Conservation (phyloP, 371 early-diverging fungal genomes). For the Rhizopus sp. region DNA sequence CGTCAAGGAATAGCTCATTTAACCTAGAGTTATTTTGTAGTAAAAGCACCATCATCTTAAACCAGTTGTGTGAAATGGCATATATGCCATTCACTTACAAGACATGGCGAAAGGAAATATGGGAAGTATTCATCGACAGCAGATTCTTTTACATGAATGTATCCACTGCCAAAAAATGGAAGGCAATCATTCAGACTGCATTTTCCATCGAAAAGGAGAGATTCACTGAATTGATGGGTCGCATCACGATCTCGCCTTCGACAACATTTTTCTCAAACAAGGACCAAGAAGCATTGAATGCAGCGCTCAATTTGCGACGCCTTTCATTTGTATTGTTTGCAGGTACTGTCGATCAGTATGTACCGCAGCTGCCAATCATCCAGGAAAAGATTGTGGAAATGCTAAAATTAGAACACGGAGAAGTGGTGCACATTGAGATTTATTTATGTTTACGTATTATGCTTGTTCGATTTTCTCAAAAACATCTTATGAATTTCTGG, state of each 20-base stretch:
- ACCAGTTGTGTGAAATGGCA: conserved; percentile 60
- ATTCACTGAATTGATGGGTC: conserved; percentile 68
- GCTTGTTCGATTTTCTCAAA: conserved; percentile 75
- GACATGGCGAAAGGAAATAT: conserved; percentile 79
- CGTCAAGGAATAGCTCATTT: neutral
- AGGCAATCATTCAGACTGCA: conserved; percentile 63
- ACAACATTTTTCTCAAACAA: conserved; percentile 80
- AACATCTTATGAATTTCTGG: conserved; percentile 87
- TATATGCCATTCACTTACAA: conserved; percentile 66
- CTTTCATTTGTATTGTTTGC: conserved; percentile 80
- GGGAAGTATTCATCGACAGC: conserved; percentile 78
- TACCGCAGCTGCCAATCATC: conserved; percentile 76
- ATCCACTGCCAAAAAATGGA: conserved; percentile 63
- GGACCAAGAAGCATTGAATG: conserved; percentile 75
- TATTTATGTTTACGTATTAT: conserved; percentile 84
- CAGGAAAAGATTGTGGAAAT: conserved; percentile 91
- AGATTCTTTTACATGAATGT: conserved; percentile 71
- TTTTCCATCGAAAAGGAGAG: conserved; percentile 75
- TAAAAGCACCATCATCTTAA: conserved; percentile 40
- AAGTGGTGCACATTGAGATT: conserved; percentile 79
- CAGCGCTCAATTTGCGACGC: conserved; percentile 72
- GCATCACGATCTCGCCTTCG: conserved; percentile 74
- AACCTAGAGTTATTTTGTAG: conserved; percentile 4
- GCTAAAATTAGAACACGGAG: conserved; percentile 68
- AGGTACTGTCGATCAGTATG: conserved; percentile 78